Conservation (phyloP, 1,284 basidiomycete species). For the Ganoderma lucidum region DNA sequence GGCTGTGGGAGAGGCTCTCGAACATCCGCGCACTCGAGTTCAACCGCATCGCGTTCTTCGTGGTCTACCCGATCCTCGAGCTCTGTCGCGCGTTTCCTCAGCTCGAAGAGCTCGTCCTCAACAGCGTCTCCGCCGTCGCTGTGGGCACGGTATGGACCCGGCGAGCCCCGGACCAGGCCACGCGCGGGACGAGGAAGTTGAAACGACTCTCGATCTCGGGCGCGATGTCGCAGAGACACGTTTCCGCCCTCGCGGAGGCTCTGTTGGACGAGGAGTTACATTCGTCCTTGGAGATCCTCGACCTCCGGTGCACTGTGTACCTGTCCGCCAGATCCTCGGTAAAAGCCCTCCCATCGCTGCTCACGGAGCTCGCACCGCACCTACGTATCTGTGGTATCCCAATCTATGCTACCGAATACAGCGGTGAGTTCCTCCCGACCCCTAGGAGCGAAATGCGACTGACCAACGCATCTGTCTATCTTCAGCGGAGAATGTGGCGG, state of each 20-base stretch:
- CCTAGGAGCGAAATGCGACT: background rate
- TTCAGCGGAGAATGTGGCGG: background rate
- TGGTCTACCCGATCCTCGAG: background rate
- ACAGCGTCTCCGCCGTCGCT: background rate
- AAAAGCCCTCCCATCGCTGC: background rate
- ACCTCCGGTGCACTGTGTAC: background rate
- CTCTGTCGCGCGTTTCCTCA: background rate
- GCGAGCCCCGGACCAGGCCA: background rate
- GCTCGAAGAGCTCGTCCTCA: slow-evolving; percentile 1
- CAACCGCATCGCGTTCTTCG: background rate
- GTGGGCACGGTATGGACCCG: background rate
- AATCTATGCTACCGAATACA: background rate
- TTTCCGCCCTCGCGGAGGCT: background rate
- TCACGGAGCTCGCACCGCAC: background rate
- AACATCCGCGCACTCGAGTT: background rate
- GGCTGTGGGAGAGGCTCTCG: background rate
- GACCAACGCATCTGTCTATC: background rate
- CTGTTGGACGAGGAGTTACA: background rate
- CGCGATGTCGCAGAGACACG: background rate
- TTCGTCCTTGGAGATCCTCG: background rate
- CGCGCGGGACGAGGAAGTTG: background rate
- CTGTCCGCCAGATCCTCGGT: background rate
- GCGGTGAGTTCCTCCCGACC: background rate
- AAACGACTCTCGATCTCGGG: background rate
- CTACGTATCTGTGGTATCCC: background rate